Base-by-base conservation (phyloP, 1,284 basidiomycete species). In the Microstroma glucosiphilum region DNA sequence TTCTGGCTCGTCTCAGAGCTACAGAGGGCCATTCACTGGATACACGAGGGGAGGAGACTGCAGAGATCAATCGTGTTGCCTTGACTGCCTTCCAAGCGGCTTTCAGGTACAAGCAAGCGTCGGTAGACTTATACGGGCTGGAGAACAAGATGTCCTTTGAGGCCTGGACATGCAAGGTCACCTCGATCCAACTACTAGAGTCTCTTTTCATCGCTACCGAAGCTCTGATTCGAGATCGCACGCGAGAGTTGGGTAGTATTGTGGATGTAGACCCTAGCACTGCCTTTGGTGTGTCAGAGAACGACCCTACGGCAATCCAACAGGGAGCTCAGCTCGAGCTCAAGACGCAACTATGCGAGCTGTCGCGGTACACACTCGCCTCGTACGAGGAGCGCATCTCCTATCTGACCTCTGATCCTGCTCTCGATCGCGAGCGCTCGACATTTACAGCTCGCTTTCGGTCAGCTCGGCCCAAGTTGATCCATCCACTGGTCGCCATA, bases 111-210 rank as follows among this genome's bases (percentile, higher is more conserved):
- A 86, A 92, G 40, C 83, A 86, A 56, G 86, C 87, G 67, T 87
- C 89, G 67, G 76, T 84, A 2, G 83, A 83, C 2, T 83, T 88
- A 6, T 98, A 97, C 77, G 89, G 89, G 26, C 82, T 96, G 57
- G 83, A 86, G 57, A 54, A 25, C 51, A 54, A 54, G 51, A 86
- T 88, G 21, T 64, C 71, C 0, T 66, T 65, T 61, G 86, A 88
- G 68, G 86, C 90, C 0, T 98, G 94, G 94, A 91, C 91, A 1
- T 91, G 86, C 76, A 83, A 83, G 68, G 82, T 85, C 7, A 79
- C 81, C 0, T 80, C 90, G 54, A 85, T 96, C 60, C 86, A 90
- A 56, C 83, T 87, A 25, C 81, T 91, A 2, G 83, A 89, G 51
- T 83, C 84, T 54, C 83, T 93, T 21, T 93, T 92, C 73, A 84